phyloP scores from a whole-genome alignment of 1,284 basidiomycete genomes.

The Cryptococcus neoformans region DNA sequence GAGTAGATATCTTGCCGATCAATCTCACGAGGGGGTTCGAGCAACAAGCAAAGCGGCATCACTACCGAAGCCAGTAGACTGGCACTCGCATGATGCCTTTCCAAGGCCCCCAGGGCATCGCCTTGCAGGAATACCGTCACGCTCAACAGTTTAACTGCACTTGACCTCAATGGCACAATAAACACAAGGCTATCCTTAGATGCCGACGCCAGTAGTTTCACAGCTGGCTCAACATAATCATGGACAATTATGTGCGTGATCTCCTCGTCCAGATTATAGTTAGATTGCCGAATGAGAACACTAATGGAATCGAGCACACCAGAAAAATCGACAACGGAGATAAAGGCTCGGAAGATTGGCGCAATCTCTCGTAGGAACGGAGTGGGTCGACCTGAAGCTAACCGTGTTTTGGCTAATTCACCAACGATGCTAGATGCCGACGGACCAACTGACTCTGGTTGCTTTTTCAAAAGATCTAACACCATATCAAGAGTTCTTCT shows the following conservation, averaged over 20 bases:
- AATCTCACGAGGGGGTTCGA: conserved; percentile 58
- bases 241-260: conserved; percentile 60
- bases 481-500: conserved; percentile 60
- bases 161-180: conserved; percentile 53
- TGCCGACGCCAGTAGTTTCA: conserved; percentile 57
- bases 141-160: conserved; percentile 58
- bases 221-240: conserved; percentile 59
- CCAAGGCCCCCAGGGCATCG: conserved; percentile 60
- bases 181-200: conserved; percentile 57
- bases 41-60: conserved; percentile 59
- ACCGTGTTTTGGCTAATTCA: conserved; percentile 27
- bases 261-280: conserved; percentile 55
- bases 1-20: conserved; percentile 52
- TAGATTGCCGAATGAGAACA: conserved; percentile 53
- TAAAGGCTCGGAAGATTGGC: conserved; percentile 59
- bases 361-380: conserved; percentile 55
- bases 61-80: conserved; percentile 58
- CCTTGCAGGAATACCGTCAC: conserved; percentile 57
- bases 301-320: conserved; percentile 59
- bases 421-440: conserved; percentile 29
- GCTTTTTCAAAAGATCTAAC: conserved; percentile 56
- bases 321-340: conserved; percentile 60
- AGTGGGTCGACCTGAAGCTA: conserved; percentile 49
- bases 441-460: conserved; percentile 18
- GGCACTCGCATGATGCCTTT: conserved; percentile 57